Evolutionary conservation across 805 yeast species (phyloP), one percentile per base, ranked within the genome.

Genomic region (Candida coquimbonensis): DNA sequence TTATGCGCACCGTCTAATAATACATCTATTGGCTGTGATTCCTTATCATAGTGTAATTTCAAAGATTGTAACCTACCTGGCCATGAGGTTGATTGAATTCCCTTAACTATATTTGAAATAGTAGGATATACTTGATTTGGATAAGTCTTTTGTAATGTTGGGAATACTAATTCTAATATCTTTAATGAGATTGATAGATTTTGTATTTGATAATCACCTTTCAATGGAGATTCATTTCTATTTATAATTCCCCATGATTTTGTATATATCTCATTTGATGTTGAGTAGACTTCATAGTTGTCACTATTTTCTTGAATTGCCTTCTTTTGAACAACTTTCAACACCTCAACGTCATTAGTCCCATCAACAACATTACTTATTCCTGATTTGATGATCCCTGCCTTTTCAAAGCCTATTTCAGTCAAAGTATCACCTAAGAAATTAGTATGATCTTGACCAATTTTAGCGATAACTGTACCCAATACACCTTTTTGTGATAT

Each of bases 1-100:
- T 93, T 93, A 61, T 93, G 98, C 0, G 98, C 97, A 3, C 98
- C 98, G 65, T 91, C 98, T 2, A 93, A 57, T 5, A 93, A 63
- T 0, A 80, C 62, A 1, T 55, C 51, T 0, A 70, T 43, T 3
- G 61, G 42, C 7, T 50, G 54, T 9, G 11, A 9, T 1, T 43
- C 42, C 1, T 64, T 43, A 2, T 56, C 47, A 13, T 59, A 53
- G 8, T 57, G 51, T n/a, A 71, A 54, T 5, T 63, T 49, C 13
- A 77, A 27, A 27, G 59, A 49, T 56, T 93, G 96, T 43, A 93
- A 65, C 49, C 99, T 68, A 1, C 97, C 98, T 0, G 95, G 95
- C 98, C 98, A 90, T 9, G 53, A 51, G 0, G 89, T 81, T 0
- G 53, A 43, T 2, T 55, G 42, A 0, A 90, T 63, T 0, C 96